Conservation (phyloP, 257 asterid genomes). For the Dorcoceras hygrometricum region DNA sequence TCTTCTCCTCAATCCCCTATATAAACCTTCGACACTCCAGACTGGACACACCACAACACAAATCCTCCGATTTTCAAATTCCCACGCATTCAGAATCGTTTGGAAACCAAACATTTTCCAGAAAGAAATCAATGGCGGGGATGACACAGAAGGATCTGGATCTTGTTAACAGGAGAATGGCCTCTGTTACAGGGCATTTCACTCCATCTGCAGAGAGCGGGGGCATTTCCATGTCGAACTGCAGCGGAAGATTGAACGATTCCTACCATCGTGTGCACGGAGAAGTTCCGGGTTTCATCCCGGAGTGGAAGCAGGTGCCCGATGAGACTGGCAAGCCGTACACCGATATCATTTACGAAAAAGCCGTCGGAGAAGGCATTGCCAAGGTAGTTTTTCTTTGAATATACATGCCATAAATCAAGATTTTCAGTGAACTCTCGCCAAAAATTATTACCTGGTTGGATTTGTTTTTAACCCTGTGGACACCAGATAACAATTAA, state of each 20-base stretch:
- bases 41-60: not conserved
- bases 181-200: constrained; percentile 60
- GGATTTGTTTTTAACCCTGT: not conserved
- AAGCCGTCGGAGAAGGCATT: constrained; percentile 85
- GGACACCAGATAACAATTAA: constrained; percentile 72
- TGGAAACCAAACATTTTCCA: not conserved
- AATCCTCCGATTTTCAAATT: too few species aligned
- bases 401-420: not conserved
- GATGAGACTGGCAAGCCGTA: constrained; percentile 72
- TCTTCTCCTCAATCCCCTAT: not conserved
- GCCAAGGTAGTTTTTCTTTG: constrained; percentile 56
- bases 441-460: not conserved
- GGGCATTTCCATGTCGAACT: constrained; percentile 32
- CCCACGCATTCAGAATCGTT: not conserved
- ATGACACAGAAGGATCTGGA: constrained; percentile 35
- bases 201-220: constrained; percentile 31
- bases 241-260: constrained; percentile 64
- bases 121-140: constrained; percentile 39
- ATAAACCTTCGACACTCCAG: not conserved
- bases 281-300: constrained; percentile 57
- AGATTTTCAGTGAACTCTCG: not conserved
- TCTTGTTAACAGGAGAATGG: constrained; percentile 48
- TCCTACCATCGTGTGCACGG: constrained; percentile 77
- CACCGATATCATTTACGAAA: constrained; percentile 78
- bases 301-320: constrained; percentile 54